phyloP scores from a whole-genome alignment of 805 yeast genomes.

The Groenewaldozyma salmanticensis region DNA sequence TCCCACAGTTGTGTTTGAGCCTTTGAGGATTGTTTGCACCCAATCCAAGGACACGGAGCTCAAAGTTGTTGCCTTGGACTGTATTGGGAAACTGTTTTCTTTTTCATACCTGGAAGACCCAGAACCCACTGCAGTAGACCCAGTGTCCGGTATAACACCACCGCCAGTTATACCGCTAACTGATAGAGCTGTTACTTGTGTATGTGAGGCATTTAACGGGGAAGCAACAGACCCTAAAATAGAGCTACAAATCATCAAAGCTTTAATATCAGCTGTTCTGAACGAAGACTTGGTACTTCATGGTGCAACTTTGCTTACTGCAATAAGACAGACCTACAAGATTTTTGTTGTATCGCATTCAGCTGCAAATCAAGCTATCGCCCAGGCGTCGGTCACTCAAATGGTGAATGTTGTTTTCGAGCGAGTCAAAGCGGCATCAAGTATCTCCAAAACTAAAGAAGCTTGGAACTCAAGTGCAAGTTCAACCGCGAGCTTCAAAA shows the following conservation, averaged over 20 bases:
- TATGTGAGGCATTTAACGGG: constrained; percentile 77
- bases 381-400: constrained; percentile 92
- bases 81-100: constrained; percentile 81
- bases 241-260: constrained; percentile 88
- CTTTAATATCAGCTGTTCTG: constrained; percentile 78
- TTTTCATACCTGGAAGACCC: constrained; percentile 57
- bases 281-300: constrained; percentile 78
- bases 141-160: constrained; percentile 38
- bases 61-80: constrained; percentile 68
- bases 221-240: constrained; percentile 85
- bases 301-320: constrained; percentile 79
- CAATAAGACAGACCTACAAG: constrained; percentile 87
- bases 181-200: constrained; percentile 76
- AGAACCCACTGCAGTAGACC: constrained; percentile 23
- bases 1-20: constrained; percentile 58
- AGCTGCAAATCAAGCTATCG: constrained; percentile 80
- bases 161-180: constrained; percentile 51
- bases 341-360: constrained; percentile 78
- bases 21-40: constrained; percentile 59
- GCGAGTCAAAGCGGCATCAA: constrained; percentile 40
- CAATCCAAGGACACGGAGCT: constrained; percentile 56
- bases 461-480: constrained; percentile 5
- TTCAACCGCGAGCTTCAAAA: constrained; percentile 1
- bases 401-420: constrained; percentile 80
- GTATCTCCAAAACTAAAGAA: constrained; percentile 3